Conservation (phyloP, 2,329 filamentous ascomycete genomes). For the Paraconiothyrium brasiliense region DNA sequence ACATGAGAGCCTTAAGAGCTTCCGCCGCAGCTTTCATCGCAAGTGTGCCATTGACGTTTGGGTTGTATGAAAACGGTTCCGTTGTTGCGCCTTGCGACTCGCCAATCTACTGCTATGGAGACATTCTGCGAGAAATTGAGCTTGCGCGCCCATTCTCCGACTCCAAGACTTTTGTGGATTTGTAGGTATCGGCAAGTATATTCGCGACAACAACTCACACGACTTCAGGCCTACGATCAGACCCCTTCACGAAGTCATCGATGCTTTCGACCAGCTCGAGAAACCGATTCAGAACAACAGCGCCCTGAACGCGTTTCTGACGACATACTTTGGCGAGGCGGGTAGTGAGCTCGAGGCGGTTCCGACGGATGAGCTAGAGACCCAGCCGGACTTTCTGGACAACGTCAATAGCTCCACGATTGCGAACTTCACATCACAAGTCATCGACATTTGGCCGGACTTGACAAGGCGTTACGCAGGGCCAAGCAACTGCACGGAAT, state of each 20-base stretch:
- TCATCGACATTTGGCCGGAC: conserved; percentile 75
- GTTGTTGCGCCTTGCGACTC: conserved; percentile 73
- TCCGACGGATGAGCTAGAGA: conserved; percentile 60
- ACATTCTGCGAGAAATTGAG: conserved; percentile 69
- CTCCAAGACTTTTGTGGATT: conserved; percentile 76
- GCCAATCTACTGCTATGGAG: conserved; percentile 72
- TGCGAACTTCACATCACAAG: conserved; percentile 68
- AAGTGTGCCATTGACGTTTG: conserved; percentile 41
- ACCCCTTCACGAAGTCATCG: conserved; percentile 68
- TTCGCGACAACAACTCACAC: not conserved
- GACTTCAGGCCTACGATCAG: conserved; percentile 66
- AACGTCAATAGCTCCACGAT: conserved; percentile 67
- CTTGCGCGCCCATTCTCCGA: conserved; percentile 71
- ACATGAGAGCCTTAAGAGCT: conserved; percentile 24
- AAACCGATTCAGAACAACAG: conserved; percentile 72
- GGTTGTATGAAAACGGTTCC: conserved; percentile 68
- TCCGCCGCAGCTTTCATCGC: conserved; percentile 26
- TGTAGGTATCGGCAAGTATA: conserved; percentile 31
- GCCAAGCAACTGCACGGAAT: conserved; percentile 61
- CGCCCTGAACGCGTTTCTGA: conserved; percentile 69
- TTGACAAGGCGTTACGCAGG: conserved; percentile 69
- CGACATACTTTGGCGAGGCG: conserved; percentile 69
- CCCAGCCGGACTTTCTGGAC: conserved; percentile 66
- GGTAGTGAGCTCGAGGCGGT: conserved; percentile 70
- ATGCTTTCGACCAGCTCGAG: conserved; percentile 66